phyloP scores from a whole-genome alignment of 139 green algal species.

The Micractinium conductrix region DNA sequence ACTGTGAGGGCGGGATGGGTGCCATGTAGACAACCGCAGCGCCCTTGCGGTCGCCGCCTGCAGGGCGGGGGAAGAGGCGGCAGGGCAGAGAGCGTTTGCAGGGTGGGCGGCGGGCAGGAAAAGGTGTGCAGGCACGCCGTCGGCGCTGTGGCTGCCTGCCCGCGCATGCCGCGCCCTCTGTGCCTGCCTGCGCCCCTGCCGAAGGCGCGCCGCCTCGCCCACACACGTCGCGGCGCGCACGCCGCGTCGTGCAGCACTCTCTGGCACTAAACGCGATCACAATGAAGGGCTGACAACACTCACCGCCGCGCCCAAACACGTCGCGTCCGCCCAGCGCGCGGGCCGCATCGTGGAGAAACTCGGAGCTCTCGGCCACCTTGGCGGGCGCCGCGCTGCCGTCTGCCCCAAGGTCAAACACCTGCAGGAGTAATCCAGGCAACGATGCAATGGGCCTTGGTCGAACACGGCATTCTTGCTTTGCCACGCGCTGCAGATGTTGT shows the following conservation, averaged over 20 bases:
- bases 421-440: background rate
- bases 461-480: no score
- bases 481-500: no score
- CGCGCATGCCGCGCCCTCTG: no score
- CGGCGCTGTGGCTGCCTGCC: no score
- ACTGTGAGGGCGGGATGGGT: slow-evolving; percentile 56
- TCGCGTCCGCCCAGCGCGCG: slow-evolving; percentile 48
- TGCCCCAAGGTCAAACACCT: slow-evolving; percentile 91
- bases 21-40: slow-evolving; percentile 79
- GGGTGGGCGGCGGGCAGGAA: background rate
- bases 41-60: slow-evolving; percentile 57
- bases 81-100: background rate
- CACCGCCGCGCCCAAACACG: slow-evolving; percentile 66
- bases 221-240: background rate
- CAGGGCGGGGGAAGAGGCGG: background rate
- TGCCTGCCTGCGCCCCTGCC: no score
- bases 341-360: slow-evolving; percentile 59
- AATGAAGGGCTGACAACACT: no score
- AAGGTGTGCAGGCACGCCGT: background rate
- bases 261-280: no score
- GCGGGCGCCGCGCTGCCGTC: slow-evolving; percentile 57
- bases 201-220: no score
- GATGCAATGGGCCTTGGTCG: background rate
- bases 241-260: background rate
- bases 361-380: slow-evolving; percentile 73